Evolutionary conservation across 768 basidiomycete genomes (phyloP).

Genomic region (Termitomyces sp.): DNA sequence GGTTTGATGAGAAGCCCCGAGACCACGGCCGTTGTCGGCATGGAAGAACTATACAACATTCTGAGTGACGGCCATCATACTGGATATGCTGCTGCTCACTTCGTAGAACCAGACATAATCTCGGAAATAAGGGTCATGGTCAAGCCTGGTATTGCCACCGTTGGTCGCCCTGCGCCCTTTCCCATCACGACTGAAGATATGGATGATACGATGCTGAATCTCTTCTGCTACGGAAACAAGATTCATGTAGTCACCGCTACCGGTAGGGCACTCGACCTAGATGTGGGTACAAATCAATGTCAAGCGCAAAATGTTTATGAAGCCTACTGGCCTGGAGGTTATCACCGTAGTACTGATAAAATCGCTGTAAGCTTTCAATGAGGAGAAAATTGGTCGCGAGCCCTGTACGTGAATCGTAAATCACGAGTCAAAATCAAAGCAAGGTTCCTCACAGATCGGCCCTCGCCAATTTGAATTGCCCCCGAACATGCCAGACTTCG

Average conservation of each 20-base stretch:
- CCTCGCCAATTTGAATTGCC: constrained; percentile 98
- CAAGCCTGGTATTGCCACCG: constrained; percentile 81
- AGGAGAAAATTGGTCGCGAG: constrained; percentile 94
- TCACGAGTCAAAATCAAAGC: not conserved
- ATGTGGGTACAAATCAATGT: not conserved
- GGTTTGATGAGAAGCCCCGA: constrained; percentile 98
- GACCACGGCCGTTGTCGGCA: constrained; percentile 84
- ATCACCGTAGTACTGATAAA: constrained; percentile 97
- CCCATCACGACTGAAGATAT: constrained; percentile 92
- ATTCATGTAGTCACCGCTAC: constrained; percentile 97
- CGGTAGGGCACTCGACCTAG: constrained; percentile 91
- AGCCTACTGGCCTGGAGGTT: constrained; percentile 54
- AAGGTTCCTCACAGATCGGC: constrained; percentile 60
- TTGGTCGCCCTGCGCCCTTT: constrained; percentile 88
- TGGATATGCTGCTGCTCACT: constrained; percentile 31
- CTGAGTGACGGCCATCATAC: constrained; percentile 1
- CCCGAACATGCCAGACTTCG: constrained; percentile 95
- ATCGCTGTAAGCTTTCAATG: constrained; percentile 93
- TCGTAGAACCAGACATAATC: constrained; percentile 98
- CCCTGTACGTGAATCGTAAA: constrained; percentile 42
- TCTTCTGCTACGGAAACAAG: constrained; percentile 92
- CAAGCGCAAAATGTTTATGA: not conserved
- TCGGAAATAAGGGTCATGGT: constrained; percentile 91
- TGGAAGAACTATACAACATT: constrained; percentile 74
- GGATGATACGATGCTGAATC: constrained; percentile 98